These are phyloP conservation scores for Microcos paniculata DNA, from an alignment of 345 rosid genomes.

Conservation along the genomic window DNA sequence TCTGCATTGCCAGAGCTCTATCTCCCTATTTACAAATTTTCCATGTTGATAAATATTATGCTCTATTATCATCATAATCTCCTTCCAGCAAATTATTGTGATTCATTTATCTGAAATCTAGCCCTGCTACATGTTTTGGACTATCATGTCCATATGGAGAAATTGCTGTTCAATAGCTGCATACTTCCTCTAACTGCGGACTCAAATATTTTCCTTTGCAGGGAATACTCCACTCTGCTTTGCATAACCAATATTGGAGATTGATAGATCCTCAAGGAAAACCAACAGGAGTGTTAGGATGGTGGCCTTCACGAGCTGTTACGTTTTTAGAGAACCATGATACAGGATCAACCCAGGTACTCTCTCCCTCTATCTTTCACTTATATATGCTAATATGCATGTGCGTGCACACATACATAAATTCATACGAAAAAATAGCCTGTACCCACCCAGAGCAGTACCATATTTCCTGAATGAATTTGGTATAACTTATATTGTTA, in stretches of 20 bases:
- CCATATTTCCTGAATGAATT: background rate
- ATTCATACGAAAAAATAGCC: background rate
- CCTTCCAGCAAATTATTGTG: background rate
- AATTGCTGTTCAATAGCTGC: background rate
- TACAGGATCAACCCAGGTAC: constrained; percentile 54
- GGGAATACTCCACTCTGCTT: constrained; percentile 49
- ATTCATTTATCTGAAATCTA: background rate
- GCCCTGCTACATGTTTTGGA: background rate
- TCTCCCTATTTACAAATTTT: background rate
- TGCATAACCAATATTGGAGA: constrained; percentile 47
- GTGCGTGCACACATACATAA: background rate
- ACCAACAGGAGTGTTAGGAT: constrained; percentile 57
- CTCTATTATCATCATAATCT: background rate
- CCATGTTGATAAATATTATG: background rate
- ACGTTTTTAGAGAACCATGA: constrained; percentile 55
- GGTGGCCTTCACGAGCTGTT: constrained; percentile 59
- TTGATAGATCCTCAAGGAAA: constrained; percentile 51
- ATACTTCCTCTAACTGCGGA: background rate
- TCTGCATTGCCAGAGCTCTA: background rate
- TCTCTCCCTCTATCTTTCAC: constrained; percentile 11
- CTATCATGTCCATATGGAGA: background rate
- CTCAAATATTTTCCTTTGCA: constrained; percentile 14
- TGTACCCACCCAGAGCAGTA: background rate
- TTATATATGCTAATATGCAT: background rate
- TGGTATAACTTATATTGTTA: background rate